Evolutionary conservation across 2,329 filamentous ascomycete genomes (phyloP).

Genomic region (Fusarium poae): DNA sequence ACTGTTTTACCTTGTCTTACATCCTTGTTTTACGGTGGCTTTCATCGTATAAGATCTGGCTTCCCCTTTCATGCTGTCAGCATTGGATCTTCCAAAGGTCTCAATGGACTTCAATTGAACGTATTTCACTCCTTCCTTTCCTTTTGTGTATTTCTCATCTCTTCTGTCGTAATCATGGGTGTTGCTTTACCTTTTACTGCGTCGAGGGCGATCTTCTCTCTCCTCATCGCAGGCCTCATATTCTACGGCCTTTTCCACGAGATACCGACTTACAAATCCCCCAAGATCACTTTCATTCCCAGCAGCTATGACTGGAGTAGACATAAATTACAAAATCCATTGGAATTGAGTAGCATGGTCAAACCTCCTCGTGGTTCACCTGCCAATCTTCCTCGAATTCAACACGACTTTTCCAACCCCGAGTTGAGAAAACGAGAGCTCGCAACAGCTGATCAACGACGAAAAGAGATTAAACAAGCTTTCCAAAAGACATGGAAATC

Average conservation of each 20-base stretch:
- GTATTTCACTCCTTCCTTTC: constrained; percentile 10
- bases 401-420: constrained; percentile 37
- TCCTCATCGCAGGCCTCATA: constrained; percentile 33
- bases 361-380: constrained; percentile 30
- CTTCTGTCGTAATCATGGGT: constrained; percentile 31
- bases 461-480: constrained; percentile 59
- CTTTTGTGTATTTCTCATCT: background rate
- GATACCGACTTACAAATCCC: constrained; percentile 19
- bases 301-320: constrained; percentile 45
- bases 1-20: constrained; percentile 29
- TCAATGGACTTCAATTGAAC: constrained; percentile 32
- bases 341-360: constrained; percentile 24
- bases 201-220: constrained; percentile 32
- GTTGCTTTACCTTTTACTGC: constrained; percentile 42
- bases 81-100: constrained; percentile 4
- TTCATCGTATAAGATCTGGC: constrained; percentile 33
- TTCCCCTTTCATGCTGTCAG: constrained; percentile 1
- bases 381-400: constrained; percentile 36
- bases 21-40: constrained; percentile 21
- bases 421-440: constrained; percentile 31
- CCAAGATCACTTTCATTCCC: constrained; percentile 34
- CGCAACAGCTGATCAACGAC: constrained; percentile 21
- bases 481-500: constrained; percentile 68
- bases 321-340: constrained; percentile 27
- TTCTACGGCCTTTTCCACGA: constrained; percentile 35